Evolutionary conservation across 192 early-diverging fungal species (phyloP).

Genomic region (Backusella tuberculispora): DNA sequence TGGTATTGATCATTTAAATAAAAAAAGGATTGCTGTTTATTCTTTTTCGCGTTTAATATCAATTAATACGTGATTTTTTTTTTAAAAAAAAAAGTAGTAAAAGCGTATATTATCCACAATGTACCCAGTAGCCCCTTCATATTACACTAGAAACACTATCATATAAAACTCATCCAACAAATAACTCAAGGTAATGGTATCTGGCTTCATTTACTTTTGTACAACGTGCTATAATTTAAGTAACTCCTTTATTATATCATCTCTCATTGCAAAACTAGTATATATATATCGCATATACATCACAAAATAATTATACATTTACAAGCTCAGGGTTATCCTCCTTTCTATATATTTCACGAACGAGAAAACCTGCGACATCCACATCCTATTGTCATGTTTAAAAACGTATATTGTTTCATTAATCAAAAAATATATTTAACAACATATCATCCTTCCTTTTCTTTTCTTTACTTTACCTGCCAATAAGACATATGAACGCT

Average conservation of each 20-base stretch:
- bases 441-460: not conserved
- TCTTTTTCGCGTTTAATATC: too few relatives aligned
- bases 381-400: slow-evolving; percentile 22
- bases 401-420: not conserved
- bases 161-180: too few relatives aligned
- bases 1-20: too few relatives aligned
- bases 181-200: too few relatives aligned
- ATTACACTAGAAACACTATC: too few relatives aligned
- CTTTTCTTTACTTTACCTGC: slow-evolving; percentile 3
- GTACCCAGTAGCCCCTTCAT: too few relatives aligned
- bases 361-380: slow-evolving; percentile 40
- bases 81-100: too few relatives aligned
- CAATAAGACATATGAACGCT: slow-evolving; percentile 45
- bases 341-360: slow-evolving; percentile 31
- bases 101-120: too few relatives aligned
- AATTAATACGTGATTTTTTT: too few relatives aligned
- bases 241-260: not conserved
- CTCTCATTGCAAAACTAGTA: not conserved
- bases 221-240: too few relatives aligned
- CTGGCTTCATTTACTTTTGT: too few relatives aligned
- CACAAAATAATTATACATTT: not conserved
- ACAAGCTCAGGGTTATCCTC: slow-evolving; percentile 1
- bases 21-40: too few relatives aligned
- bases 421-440: not conserved
- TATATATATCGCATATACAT: not conserved